A percentile compares a stretch with the other conserved stretches of the same genome.
phyloP scores from a whole-genome alignment of 305 asterid genomes.

The Withania somnifera region DNA sequence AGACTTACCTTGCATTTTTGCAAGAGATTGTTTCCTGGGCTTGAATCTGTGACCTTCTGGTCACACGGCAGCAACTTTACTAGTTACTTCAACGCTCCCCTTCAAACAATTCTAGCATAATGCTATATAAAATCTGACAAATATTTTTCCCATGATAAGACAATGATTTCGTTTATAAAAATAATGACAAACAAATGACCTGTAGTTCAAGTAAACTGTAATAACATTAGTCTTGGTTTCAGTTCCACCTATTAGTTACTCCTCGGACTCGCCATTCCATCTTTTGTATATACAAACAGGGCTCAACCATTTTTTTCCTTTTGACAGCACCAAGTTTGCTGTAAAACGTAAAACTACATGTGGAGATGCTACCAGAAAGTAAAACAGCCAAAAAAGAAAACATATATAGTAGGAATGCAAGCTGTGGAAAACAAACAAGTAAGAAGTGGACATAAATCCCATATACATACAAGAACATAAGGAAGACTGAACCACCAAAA shows the following conservation, averaged over 20 bases:
- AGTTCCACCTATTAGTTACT: not conserved
- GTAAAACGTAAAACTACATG: not conserved
- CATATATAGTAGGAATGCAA: not conserved
- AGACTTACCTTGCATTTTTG: too few relatives aligned
- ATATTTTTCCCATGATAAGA: not conserved
- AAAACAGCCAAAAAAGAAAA: not conserved
- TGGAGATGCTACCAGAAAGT: not conserved
- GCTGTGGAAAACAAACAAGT: slow-evolving; percentile 5
- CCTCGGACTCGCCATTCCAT: not conserved
- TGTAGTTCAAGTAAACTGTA: not conserved
- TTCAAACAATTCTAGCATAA: not conserved
- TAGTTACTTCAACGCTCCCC: too few relatives aligned
- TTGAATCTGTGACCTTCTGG: too few relatives aligned
- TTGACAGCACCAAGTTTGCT: not conserved
- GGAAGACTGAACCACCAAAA: slow-evolving; percentile 83
- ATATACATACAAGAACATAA: slow-evolving; percentile 62
- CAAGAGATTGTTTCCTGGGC: too few relatives aligned
- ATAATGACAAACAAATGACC: not conserved
- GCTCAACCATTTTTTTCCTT: not conserved
- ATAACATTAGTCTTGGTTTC: not conserved
- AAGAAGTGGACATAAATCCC: not conserved
- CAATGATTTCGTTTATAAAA: not conserved
- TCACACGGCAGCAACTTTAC: too few relatives aligned
- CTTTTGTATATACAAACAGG: not conserved
- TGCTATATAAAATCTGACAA: not conserved